These are phyloP conservation scores for Kalmusia sp. DNA, from an alignment of 2,329 filamentous ascomycete species.

Conservation along the genomic window DNA sequence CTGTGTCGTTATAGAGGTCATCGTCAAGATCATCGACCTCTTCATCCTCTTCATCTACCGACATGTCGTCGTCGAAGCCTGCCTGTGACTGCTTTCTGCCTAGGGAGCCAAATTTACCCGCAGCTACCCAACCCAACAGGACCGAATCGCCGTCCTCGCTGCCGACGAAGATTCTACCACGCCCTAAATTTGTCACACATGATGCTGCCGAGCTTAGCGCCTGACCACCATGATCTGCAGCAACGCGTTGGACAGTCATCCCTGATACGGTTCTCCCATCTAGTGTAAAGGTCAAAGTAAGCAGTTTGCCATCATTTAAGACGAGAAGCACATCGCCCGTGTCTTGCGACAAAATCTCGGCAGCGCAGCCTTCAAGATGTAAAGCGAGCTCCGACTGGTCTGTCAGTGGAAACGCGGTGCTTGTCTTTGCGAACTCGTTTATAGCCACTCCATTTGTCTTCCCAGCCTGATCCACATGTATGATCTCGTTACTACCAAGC, in stretches of 20 bases:
- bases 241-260: conserved; percentile 73
- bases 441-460: conserved; percentile 92
- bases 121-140: conserved; percentile 74
- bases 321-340: conserved; percentile 86
- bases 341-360: conserved; percentile 78
- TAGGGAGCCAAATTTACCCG: conserved; percentile 63
- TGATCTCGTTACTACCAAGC: conserved; percentile 85
- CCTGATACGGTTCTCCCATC: conserved; percentile 93
- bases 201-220: conserved; percentile 69
- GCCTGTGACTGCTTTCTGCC: conserved; percentile 68
- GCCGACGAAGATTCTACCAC: conserved; percentile 79
- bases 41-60: conserved; percentile 64
- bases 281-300: conserved; percentile 80
- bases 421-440: conserved; percentile 84
- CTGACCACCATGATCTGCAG: conserved; percentile 67
- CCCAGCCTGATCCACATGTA: conserved; percentile 95
- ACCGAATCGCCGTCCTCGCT: conserved; percentile 84
- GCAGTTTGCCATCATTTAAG: conserved; percentile 75
- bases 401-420: conserved; percentile 81
- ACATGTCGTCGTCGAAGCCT: conserved; percentile 61
- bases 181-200: conserved; percentile 72
- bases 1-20: conserved; percentile 70
- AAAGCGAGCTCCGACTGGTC: conserved; percentile 85
- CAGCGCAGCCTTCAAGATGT: conserved; percentile 78
- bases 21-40: conserved; percentile 63